Evolutionary conservation across 1,139 yeast species (phyloP).

Genomic region (Candida sanyaensis): DNA sequence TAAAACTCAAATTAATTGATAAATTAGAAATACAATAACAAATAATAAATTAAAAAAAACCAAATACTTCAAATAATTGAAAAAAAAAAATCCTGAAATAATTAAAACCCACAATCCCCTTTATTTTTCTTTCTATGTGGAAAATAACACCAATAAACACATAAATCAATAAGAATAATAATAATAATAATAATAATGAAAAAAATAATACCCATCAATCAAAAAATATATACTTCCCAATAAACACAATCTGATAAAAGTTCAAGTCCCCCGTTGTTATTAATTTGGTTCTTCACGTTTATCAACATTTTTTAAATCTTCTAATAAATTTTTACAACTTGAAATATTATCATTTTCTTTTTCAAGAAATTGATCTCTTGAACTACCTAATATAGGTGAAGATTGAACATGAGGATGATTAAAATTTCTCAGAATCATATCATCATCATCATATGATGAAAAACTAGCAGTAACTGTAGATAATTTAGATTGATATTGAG

Average conservation of each 20-base stretch:
- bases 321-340: neutral
- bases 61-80: too few relatives aligned
- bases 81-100: too few relatives aligned
- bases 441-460: conserved; percentile 56
- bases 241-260: neutral
- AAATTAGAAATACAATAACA: neutral
- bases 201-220: neutral
- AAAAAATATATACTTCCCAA: neutral
- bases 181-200: neutral
- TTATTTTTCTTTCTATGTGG: too few relatives aligned
- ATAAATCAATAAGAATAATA: too few relatives aligned
- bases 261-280: neutral
- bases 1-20: neutral
- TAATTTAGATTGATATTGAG: conserved; percentile 9
- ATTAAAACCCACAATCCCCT: too few relatives aligned
- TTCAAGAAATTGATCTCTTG: neutral
- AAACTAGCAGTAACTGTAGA: conserved; percentile 20
- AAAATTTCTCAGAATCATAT: conserved; percentile 49
- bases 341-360: neutral
- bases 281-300: neutral
- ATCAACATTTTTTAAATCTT: conserved; percentile 14
- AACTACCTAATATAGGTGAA: conserved; percentile 11
- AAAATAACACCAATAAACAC: too few relatives aligned
- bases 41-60: neutral
- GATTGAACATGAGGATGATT: conserved; percentile 21